phyloP scores from a whole-genome alignment of 345 rosid genomes.

The Rubroshorea leprosula region DNA sequence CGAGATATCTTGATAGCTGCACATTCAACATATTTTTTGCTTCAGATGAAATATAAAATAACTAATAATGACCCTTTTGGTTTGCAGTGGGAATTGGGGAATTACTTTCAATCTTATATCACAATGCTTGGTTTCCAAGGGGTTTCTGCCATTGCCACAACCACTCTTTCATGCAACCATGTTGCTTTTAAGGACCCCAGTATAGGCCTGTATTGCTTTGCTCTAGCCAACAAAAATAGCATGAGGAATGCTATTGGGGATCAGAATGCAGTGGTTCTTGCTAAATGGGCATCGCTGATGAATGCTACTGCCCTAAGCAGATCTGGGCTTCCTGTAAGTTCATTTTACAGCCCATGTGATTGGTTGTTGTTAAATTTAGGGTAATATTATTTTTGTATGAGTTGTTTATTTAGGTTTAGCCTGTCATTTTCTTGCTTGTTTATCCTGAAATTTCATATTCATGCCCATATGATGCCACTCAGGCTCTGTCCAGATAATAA shows the following conservation, averaged over 20 bases:
- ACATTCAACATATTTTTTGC: not conserved
- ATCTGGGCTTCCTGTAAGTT: conserved; percentile 91
- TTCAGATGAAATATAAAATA: not conserved
- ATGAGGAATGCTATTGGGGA: conserved; percentile 71
- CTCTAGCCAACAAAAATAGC: conserved; percentile 48
- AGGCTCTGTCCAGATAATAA: not conserved
- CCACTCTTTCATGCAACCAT: conserved; percentile 46
- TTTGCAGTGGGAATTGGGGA: conserved; percentile 89
- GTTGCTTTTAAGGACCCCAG: conserved; percentile 73
- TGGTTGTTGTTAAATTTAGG: not conserved
- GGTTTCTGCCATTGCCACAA: conserved; percentile 24
- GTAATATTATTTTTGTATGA: not conserved
- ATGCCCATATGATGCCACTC: not conserved
- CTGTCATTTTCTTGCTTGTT: not conserved
- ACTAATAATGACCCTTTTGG: conserved; percentile 19
- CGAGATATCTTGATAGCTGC: not conserved
- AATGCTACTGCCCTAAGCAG: conserved; percentile 68
- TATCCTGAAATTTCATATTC: not conserved
- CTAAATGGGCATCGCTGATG: conserved; percentile 79
- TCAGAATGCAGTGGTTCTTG: conserved; percentile 49
- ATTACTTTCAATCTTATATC: conserved; percentile 55
- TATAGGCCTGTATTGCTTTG: conserved; percentile 64
- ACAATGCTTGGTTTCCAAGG: conserved; percentile 54
- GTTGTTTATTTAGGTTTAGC: conserved; percentile 1
- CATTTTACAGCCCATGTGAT: conserved; percentile 1